Evolutionary conservation across 345 rosid species (phyloP), one percentile per base, ranked within the genome.

Genomic region (Erucastrum elatum): DNA sequence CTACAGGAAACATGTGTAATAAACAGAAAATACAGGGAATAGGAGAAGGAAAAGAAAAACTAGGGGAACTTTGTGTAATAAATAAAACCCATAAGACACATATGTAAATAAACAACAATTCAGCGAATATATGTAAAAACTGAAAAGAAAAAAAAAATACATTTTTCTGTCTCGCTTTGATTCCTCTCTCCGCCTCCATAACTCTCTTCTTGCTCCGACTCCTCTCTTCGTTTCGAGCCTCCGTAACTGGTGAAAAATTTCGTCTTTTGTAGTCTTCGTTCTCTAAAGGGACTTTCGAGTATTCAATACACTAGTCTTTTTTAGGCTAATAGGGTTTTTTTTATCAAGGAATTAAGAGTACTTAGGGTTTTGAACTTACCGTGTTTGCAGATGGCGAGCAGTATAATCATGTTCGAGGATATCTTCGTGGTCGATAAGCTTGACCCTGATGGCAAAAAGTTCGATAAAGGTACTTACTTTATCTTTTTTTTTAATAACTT

Each of bases 361-460:
- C 15, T 4, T 60, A 68, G 74, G 58, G 74, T 73, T 73, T 31
- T 49, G 55, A 13, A 13, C 21, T 58, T 15, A 27, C 30, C 6
- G 4, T 25, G 0, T 73, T 35, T 68, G 71, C 68, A 77, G 84
- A 81, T 77, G 84, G 75, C 84, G 6, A 76, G 61, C 37, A 82
- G 35, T 74, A 77, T 82, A 0, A 73, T 77, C 5, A 0, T 82
- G 72, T 77, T 82, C 44, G 84, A 93, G 64, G 98, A 93, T 56
- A 92, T 91, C 26, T 93, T 91, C 81, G 84, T 81, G 21, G 90
- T 91, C 30, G 84, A 79, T 13, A 78, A 79, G 56, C 80, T 88
- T 4, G 86, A 91, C 76, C 92, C 94, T 62, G 94, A 91, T 83
- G 97, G 94, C 15, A 93, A 91, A 74, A 90, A 90, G 84, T 91